Evolutionary conservation across 2,329 filamentous ascomycete species (phyloP).

Genomic region (Sarocladium strictum): DNA sequence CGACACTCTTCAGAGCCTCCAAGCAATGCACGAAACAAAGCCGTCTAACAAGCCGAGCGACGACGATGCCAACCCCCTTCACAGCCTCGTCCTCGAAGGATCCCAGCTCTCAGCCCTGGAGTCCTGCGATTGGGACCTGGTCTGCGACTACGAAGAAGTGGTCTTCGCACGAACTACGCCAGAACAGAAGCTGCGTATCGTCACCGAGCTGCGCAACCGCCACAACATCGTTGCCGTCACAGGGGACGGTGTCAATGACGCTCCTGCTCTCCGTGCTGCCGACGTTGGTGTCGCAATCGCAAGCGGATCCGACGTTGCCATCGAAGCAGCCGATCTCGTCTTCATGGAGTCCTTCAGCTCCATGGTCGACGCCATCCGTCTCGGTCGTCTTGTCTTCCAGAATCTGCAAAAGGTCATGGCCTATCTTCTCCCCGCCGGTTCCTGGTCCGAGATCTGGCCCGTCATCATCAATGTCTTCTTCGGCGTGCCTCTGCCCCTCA

Average conservation of each 20-base stretch:
- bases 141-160: conserved; percentile 49
- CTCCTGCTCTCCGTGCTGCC: conserved; percentile 58
- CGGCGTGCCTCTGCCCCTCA: conserved; percentile 44
- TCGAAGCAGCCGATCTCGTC: conserved; percentile 58
- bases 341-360: conserved; percentile 66
- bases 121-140: conserved; percentile 35
- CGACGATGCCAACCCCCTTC: conserved; percentile 15
- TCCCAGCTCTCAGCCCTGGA: conserved; percentile 52
- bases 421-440: conserved; percentile 44
- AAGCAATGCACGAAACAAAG: conserved; percentile 13
- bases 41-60: conserved; percentile 15
- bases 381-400: conserved; percentile 34
- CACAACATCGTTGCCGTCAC: conserved; percentile 63
- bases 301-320: conserved; percentile 58
- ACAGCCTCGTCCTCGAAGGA: conserved; percentile 41
- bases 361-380: conserved; percentile 58
- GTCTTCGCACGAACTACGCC: conserved; percentile 73
- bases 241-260: conserved; percentile 67
- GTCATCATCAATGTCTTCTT: conserved; percentile 51
- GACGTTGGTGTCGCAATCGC: conserved; percentile 66
- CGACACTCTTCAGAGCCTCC: conserved; percentile 24
- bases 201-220: conserved; percentile 56
- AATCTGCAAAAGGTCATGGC: conserved; percentile 36
- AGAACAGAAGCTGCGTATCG: conserved; percentile 72
- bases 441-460: conserved; percentile 52